phyloP scores from a whole-genome alignment of 2,329 filamentous ascomycete species.

The Neonectria ditissima region DNA sequence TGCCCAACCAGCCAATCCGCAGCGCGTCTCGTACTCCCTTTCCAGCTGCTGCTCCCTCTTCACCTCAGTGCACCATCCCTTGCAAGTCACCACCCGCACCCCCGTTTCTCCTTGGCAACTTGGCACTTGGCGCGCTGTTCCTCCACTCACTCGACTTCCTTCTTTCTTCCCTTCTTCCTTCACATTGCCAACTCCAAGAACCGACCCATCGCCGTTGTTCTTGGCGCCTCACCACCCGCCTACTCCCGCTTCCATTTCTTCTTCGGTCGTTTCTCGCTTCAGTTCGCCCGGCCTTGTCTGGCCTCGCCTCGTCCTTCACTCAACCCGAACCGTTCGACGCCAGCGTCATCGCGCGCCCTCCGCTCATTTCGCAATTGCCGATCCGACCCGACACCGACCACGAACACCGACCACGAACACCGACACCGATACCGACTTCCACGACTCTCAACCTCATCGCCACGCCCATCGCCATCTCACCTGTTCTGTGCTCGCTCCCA shows the following conservation, averaged over 20 bases:
- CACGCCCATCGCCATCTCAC: slow-evolving; percentile 11
- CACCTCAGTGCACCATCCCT: slow-evolving; percentile 16
- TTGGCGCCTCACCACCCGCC: slow-evolving; percentile 18
- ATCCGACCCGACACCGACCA: slow-evolving; percentile 15
- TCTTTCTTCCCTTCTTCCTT: slow-evolving; percentile 32
- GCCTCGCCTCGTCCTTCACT: neutral
- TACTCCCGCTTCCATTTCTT: slow-evolving; percentile 3
- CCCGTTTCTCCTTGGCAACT: slow-evolving; percentile 43
- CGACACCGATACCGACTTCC: slow-evolving; percentile 21
- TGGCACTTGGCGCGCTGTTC: slow-evolving; percentile 36
- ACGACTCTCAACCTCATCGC: slow-evolving; percentile 13
- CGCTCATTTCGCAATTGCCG: slow-evolving; percentile 16
- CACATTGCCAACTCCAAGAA: slow-evolving; percentile 37
- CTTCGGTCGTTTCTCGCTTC: slow-evolving; percentile 26
- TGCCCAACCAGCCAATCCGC: slow-evolving; percentile 22
- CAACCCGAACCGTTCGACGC: neutral
- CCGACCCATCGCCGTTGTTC: slow-evolving; percentile 29
- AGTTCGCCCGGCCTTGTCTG: neutral
- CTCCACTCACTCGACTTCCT: slow-evolving; percentile 13
- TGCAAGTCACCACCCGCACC: slow-evolving; percentile 24
- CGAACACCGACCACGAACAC: neutral
- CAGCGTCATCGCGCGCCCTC: slow-evolving; percentile 17
- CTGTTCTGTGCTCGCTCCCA: slow-evolving; percentile 25
- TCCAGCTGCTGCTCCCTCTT: neutral
- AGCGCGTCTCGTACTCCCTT: slow-evolving; percentile 14